Conservation (phyloP, 176 grass and related monocot species). For the Musa acuminata region DNA sequence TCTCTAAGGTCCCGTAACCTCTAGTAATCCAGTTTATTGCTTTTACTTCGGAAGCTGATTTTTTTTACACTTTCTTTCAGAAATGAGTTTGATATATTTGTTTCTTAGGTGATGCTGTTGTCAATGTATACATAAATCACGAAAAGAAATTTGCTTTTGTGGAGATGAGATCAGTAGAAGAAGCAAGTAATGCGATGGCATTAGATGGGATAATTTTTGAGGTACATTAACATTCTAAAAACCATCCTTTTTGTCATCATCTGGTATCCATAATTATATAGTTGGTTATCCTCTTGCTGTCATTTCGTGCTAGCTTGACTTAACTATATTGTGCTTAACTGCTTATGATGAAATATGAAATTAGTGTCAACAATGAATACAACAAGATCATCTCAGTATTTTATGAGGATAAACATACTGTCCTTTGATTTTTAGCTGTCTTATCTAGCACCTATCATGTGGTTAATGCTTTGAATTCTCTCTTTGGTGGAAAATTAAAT, state of each 20-base stretch:
- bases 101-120: slow-evolving; percentile 24
- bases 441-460: too few species aligned
- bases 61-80: background rate
- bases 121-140: slow-evolving; percentile 32
- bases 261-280: background rate
- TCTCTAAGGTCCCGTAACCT: background rate
- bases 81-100: background rate
- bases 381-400: too few species aligned
- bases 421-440: too few species aligned
- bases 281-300: background rate
- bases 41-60: background rate
- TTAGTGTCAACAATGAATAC: background rate
- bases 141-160: slow-evolving; percentile 37
- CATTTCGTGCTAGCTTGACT: background rate
- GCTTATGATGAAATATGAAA: background rate
- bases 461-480: too few species aligned
- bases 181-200: slow-evolving; percentile 32
- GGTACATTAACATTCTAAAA: slow-evolving; percentile 10
- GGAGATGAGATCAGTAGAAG: slow-evolving; percentile 29
- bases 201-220: slow-evolving; percentile 29
- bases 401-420: too few species aligned
- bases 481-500: too few species aligned
- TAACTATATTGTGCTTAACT: background rate
- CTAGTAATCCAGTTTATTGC: background rate
- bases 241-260: background rate